Evolutionary conservation across 2,329 filamentous ascomycete species (phyloP).

Genomic region (Fusarium avenaceum): DNA sequence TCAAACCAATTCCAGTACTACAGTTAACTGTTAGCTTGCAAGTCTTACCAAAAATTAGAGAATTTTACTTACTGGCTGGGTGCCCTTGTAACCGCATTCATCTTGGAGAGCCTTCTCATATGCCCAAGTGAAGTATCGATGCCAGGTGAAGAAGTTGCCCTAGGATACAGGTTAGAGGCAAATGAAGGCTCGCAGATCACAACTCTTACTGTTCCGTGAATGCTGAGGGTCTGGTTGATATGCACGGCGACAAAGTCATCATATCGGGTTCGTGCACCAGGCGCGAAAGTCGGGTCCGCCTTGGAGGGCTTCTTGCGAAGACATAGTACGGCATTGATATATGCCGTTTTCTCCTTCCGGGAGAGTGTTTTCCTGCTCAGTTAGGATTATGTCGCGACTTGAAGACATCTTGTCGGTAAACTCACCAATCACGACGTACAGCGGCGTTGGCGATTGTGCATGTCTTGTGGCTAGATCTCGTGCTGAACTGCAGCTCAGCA

Average conservation of each 20-base stretch:
- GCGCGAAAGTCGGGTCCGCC: conserved; percentile 8
- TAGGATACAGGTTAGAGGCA: accelerated
- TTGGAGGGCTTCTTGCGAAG: conserved; percentile 11
- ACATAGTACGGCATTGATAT: conserved; percentile 9
- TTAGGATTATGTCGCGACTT: too few species aligned
- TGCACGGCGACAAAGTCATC: conserved; percentile 26
- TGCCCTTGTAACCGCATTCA: conserved; percentile 21
- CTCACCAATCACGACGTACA: conserved; percentile 11
- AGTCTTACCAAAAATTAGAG: accelerated
- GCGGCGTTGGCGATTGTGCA: conserved; percentile 8
- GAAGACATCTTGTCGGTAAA: too few species aligned
- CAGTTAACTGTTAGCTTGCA: accelerated
- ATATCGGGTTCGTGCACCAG: conserved; percentile 15
- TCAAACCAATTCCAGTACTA: conserved; percentile 30
- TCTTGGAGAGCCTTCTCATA: conserved; percentile 16
- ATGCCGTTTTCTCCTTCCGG: conserved; percentile 7
- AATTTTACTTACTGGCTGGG: conserved; percentile 2
- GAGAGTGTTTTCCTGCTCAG: not conserved
- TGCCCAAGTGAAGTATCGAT: conserved; percentile 20
- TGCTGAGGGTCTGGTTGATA: conserved; percentile 12
- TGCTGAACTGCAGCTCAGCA: accelerated
- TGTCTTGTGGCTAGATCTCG: not conserved
- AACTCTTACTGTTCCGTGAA: conserved; percentile 9
- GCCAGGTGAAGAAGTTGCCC: conserved; percentile 27
- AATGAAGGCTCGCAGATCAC: accelerated